Base-by-base conservation (phyloP, 768 basidiomycete species). In the Leccinum truebloodii region DNA sequence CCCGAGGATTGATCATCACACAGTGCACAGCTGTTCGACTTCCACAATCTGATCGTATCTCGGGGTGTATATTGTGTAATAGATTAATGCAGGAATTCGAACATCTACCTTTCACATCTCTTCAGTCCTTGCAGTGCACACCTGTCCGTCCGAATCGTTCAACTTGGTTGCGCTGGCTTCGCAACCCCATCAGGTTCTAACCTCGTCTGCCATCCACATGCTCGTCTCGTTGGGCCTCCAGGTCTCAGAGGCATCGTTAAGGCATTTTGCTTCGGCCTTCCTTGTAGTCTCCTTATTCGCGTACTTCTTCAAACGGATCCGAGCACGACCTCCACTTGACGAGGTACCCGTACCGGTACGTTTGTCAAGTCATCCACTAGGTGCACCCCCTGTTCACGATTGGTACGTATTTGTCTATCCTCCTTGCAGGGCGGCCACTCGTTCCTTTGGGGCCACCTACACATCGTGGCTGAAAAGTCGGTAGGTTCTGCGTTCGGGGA, bases 361-460 rank as follows among this genome's bases (percentile, higher is more conserved):
- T 52, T n/a, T n/a, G 18, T 56, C 24, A 13, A 22, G 28, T 10
- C 20, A 12, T 18, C 6, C 32, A n/a, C n/a, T 52, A 26, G 32
- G 6, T 12, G n/a, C 6, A 14, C 6, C 28, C 7, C 52, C 10
- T 6, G 24, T 24, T 55, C 44, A 32, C 18, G 26, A n/a, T 55
- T 26, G 37, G 6, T 9, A 22, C 26, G 32, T 9, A n/a, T 22
- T 7, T 20, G 20, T 54, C 30, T 12, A 24, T 50, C 44, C 20
- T 26, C 12, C 14, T n/a, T 8, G 1, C 32, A 61, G 60, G 16
- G n/a, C 20, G 51, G 35, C 3, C 18, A 14, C 18, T 61, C 60
- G 41, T 30, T 53, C 20, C 44, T 61, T 10, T 61, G 57, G 60
- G 57, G 60, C 18, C 56, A 61, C 28, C 57, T 59, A 28, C 60